Percentiles rank a stretch among this genome's conserved stretches.
phyloP scores from a whole-genome alignment of 176 grass and related monocot species.

The Pharus latifolius region DNA sequence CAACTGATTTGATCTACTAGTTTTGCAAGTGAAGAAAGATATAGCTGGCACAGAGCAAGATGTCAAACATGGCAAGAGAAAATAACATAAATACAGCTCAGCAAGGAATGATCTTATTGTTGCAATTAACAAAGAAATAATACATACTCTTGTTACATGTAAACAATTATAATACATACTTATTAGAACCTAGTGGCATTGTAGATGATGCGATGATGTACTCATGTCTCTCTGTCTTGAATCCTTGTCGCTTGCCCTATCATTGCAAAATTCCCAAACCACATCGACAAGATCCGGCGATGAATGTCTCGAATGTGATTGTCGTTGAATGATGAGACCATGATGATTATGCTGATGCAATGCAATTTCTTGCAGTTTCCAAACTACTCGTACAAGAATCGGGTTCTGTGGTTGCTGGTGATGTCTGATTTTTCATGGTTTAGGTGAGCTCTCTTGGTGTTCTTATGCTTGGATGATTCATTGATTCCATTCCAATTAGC shows the following conservation, averaged over 20 bases:
- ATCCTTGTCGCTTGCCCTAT: background rate
- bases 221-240: background rate
- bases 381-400: background rate
- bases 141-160: constrained; percentile 10
- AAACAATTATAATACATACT: background rate
- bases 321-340: background rate
- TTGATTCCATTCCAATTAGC: background rate
- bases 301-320: background rate
- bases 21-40: background rate
- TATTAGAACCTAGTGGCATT: background rate
- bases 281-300: background rate
- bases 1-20: constrained; percentile 12
- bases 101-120: background rate
- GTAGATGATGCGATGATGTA: background rate
- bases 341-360: background rate
- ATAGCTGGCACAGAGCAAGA: constrained; percentile 10
- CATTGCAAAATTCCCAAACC: background rate
- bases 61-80: background rate
- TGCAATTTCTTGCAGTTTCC: background rate
- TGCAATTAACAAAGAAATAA: constrained; percentile 19
- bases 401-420: background rate
- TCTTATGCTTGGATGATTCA: background rate
- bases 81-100: constrained; percentile 7
- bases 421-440: background rate
- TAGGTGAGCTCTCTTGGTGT: background rate